phyloP scores from a whole-genome alignment of 2,329 filamentous ascomycete species.

The Verticillium nubilum region DNA sequence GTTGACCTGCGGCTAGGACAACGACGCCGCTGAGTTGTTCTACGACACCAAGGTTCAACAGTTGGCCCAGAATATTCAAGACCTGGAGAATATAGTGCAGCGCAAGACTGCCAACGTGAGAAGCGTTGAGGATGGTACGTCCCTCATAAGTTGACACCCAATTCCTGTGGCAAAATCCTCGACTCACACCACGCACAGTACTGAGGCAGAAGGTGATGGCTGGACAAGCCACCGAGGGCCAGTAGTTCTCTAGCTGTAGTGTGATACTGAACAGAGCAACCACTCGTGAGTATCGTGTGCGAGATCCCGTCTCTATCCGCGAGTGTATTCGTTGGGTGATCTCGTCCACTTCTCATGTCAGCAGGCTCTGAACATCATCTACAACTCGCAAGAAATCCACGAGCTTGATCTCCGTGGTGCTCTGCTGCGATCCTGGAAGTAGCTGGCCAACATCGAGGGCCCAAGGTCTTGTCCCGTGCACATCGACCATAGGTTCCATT shows the following conservation, averaged over 20 bases:
- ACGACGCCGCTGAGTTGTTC: constrained; percentile 48
- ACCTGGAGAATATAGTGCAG: constrained; percentile 52
- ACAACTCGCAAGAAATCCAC: neutral
- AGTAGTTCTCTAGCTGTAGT: neutral
- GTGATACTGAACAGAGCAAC: neutral
- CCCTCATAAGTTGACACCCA: too few species aligned
- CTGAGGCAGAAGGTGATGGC: constrained; percentile 39
- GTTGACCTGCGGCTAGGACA: constrained; percentile 9
- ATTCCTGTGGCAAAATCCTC: too few species aligned
- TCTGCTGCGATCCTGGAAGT: neutral
- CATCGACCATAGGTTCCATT: constrained; percentile 25
- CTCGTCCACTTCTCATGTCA: neutral
- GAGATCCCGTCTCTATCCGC: neutral
- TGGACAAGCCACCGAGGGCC: neutral
- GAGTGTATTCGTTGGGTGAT: neutral
- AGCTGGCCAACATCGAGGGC: neutral
- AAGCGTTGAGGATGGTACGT: constrained; percentile 78
- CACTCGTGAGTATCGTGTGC: neutral
- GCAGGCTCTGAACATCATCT: constrained; percentile 17
- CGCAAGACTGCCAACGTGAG: constrained; percentile 79
- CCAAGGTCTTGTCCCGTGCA: neutral
- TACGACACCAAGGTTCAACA: constrained; percentile 53
- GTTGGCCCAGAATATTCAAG: constrained; percentile 46
- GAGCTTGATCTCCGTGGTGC: neutral
- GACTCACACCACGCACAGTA: constrained; percentile 20